Evolutionary conservation across 371 early-diverging fungal species (phyloP), one percentile per base, ranked within the genome.

Genomic region (Circinella umbellata): DNA sequence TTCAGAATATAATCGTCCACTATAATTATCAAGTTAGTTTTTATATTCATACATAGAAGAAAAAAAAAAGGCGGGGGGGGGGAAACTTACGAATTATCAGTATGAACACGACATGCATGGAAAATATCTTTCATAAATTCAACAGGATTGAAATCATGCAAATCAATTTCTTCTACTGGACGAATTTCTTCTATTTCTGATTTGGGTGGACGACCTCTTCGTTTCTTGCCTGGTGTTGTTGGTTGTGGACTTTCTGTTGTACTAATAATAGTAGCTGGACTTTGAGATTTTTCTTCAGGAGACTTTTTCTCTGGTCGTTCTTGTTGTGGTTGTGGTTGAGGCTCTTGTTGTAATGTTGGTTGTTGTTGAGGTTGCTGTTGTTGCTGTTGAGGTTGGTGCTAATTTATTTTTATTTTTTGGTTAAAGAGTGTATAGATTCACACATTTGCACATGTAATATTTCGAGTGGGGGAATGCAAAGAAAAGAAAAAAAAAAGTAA

Each of bases 1-100:
- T 63, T 92, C 94, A 10, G 90, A 77, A 37, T 93, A 74, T n/a
- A 80, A 76, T 10, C 91, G 88, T 34, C 87, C 92, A 59, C 90
- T 90, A 69, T 36, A 38, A 36, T 57, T 8, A 51, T 4, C 37
- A 53, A 20, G 36, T 66, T 38, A 61, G 68, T 38, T 49, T 54
- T n/a, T 36, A 51, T 59, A 47, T 65, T 15, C 15, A 14, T 38
- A 51, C 11, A 7, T 42, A 42, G 6, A 9, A 11, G 6, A 9
- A 42, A n/a, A n/a, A n/a, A n/a, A n/a, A n/a, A n/a, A n/a, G n/a
- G n/a, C n/a, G n/a, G n/a, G n/a, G n/a, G n/a, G n/a, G n/a, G 42
- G 49, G 36, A 10, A 14, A 71, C 73, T 78, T 79, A 84, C 81
- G 68, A 60, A 51, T 82, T 80, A 55, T 82, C 82, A 8, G 82